phyloP scores from a whole-genome alignment of 495 filamentous ascomycete genomes.

The Xylaria grammica region DNA sequence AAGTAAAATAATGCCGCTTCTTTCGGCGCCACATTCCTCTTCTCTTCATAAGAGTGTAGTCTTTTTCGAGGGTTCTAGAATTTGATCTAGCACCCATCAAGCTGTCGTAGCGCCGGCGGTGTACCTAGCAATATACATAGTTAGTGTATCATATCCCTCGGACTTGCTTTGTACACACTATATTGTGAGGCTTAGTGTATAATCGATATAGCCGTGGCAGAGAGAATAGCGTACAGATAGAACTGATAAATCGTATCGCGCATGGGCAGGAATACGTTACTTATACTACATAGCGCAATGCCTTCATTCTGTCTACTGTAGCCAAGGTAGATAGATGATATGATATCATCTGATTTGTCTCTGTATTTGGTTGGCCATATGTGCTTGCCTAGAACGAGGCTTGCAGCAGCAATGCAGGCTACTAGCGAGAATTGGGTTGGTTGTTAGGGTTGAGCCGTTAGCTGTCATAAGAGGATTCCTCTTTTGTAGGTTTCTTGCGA shows the following conservation, averaged over 20 bases:
- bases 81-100: background rate
- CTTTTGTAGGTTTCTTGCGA: conserved; percentile 1
- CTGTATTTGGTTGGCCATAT: background rate
- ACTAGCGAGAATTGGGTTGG: background rate
- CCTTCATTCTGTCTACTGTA: background rate
- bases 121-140: background rate
- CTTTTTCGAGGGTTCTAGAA: too few relatives aligned
- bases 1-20: background rate
- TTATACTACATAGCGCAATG: background rate
- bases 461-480: background rate
- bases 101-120: too few relatives aligned
- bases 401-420: background rate
- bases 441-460: conserved; percentile 2
- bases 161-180: background rate
- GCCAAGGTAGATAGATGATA: background rate
- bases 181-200: background rate
- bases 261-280: background rate
- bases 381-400: background rate
- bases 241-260: background rate
- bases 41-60: too few relatives aligned
- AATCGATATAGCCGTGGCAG: background rate
- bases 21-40: background rate
- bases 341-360: conserved; percentile 12
- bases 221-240: background rate
- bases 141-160: too few relatives aligned